A percentile compares a stretch with the other conserved stretches of the same genome.
phyloP scores from a whole-genome alignment of 2,329 filamentous ascomycete species.

The Dothideomycetidae sp. region DNA sequence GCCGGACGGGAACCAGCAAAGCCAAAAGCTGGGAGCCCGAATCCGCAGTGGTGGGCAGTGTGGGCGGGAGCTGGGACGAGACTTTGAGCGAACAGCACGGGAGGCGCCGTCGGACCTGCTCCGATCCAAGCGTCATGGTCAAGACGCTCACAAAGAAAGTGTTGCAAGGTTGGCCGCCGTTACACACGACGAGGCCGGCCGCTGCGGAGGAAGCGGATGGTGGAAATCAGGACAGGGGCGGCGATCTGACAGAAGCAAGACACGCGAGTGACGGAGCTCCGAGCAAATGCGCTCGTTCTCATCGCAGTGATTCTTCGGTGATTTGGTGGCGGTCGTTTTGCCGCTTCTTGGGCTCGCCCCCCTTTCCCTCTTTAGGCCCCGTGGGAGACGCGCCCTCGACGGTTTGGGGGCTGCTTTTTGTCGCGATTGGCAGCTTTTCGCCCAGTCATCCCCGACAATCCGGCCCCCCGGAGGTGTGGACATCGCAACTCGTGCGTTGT shows the following conservation, averaged over 20 bases:
- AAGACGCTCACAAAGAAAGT: constrained; percentile 1
- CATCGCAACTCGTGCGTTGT: too few species aligned
- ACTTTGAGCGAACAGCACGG: too few species aligned
- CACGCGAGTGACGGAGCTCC: too few species aligned
- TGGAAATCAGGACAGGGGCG: not conserved
- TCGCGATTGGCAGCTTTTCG: too few species aligned
- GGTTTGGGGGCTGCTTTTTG: too few species aligned
- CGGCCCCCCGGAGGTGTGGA: too few species aligned
- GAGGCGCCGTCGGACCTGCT: constrained; percentile 1
- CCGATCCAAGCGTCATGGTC: constrained; percentile 7
- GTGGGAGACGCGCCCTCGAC: not conserved
- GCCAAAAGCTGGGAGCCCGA: not conserved
- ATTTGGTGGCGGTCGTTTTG: not conserved
- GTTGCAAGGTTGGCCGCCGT: too few species aligned
- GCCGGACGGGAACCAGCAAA: not conserved
- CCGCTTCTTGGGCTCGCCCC: not conserved
- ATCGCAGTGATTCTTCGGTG: not conserved
- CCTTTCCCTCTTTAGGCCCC: not conserved
- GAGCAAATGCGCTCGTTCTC: too few species aligned
- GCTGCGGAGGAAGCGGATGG: not conserved
- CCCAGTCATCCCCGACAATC: too few species aligned
- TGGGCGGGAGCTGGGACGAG: too few species aligned
- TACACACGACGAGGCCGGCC: not conserved
- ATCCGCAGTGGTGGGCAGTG: too few species aligned
- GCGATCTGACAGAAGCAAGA: not conserved